Conservation (phyloP, 495 filamentous ascomycete genomes). For the Aspergillus leporis region DNA sequence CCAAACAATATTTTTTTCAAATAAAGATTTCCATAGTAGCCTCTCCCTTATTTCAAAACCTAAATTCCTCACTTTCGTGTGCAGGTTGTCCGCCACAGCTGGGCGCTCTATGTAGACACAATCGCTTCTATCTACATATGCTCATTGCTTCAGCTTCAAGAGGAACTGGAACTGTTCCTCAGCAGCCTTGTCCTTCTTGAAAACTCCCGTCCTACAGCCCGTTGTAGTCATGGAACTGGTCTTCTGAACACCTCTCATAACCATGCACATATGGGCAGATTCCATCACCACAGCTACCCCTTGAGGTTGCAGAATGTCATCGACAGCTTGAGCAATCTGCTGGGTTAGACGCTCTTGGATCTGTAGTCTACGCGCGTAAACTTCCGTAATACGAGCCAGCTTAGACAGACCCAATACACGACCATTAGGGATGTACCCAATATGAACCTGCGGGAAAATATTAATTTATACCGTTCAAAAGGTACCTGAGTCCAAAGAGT, state of each 20-base stretch:
- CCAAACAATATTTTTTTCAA: too few species aligned
- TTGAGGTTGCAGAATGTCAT: slow-evolving; percentile 73
- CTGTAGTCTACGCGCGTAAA: slow-evolving; percentile 82
- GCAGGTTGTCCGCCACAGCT: too few species aligned
- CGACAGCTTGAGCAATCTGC: slow-evolving; percentile 81
- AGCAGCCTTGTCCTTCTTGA: slow-evolving; percentile 1
- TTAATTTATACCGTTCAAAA: too few species aligned
- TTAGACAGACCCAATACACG: slow-evolving; percentile 86
- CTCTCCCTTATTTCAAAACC: too few species aligned
- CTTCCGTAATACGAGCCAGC: slow-evolving; percentile 82
- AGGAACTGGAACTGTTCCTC: slow-evolving; percentile 7
- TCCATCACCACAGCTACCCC: slow-evolving; percentile 90
- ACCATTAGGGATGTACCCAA: slow-evolving; percentile 79
- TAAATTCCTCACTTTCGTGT: too few species aligned
- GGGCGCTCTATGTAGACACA: too few species aligned
- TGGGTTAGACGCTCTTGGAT: slow-evolving; percentile 86
- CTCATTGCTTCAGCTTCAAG: too few species aligned
- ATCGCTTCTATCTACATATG: too few species aligned
- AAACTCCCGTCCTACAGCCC: slow-evolving; percentile 72
- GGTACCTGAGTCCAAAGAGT: too few species aligned
- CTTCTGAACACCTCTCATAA: slow-evolving; percentile 82
- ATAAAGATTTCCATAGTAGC: too few species aligned
- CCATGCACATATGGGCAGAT: slow-evolving; percentile 86
- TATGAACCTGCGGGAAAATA: slow-evolving; percentile 74
- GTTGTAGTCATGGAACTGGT: slow-evolving; percentile 73